Conservation (phyloP, 306 rosid species). For the Cyclanthera cordifolia region DNA sequence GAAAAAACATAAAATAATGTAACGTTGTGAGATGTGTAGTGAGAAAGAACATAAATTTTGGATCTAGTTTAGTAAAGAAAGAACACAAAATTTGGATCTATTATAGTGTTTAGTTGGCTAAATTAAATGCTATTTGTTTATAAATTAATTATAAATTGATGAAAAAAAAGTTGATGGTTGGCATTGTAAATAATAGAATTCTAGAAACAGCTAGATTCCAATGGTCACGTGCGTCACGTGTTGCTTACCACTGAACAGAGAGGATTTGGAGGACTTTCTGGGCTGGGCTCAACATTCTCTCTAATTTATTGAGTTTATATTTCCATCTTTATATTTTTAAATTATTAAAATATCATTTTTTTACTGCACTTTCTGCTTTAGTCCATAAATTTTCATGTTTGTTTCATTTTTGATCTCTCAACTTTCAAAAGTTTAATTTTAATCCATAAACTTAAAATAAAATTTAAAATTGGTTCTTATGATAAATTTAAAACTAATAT, state of each 20-base stretch:
- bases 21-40: background rate
- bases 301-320: no score
- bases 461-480: no score
- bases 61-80: background rate
- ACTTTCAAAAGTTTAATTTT: no score
- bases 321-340: no score
- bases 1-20: background rate
- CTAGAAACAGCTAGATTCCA: background rate
- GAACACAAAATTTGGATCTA: no score
- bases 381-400: no score
- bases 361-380: no score
- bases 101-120: background rate
- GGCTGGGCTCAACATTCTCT: background rate
- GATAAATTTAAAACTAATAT: no score
- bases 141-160: background rate
- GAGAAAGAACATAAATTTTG: background rate
- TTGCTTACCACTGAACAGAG: background rate
- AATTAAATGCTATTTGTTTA: background rate
- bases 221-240: conserved; percentile 4
- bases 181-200: background rate
- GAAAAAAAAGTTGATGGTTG: background rate
- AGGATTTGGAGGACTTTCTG: background rate
- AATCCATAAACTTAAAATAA: no score
- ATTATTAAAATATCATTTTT: no score
- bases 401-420: no score